A percentile compares a stretch with the other conserved stretches of the same genome.
phyloP scores from a whole-genome alignment of 176 grass and related monocot species.

The Oryza meridionalis region DNA sequence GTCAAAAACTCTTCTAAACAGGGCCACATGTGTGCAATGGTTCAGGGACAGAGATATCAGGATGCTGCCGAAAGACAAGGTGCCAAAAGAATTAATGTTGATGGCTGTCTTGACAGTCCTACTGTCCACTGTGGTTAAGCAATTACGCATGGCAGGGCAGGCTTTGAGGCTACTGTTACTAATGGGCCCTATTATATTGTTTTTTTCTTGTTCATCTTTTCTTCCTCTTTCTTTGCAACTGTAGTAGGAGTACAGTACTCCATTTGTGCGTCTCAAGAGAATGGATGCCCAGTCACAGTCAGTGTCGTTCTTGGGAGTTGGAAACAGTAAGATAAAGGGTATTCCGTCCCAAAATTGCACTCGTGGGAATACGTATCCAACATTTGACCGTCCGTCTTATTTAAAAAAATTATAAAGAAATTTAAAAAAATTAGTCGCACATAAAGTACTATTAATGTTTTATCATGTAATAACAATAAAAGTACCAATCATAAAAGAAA shows the following conservation, averaged over 20 bases:
- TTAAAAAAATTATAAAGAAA: too few species aligned
- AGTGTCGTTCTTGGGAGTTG: not conserved
- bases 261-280: not conserved
- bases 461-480: too few species aligned
- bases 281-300: not conserved
- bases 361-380: too few species aligned
- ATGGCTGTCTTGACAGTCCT: not conserved
- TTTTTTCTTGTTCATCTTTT: not conserved
- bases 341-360: too few species aligned
- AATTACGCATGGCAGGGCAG: not conserved
- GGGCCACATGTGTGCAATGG: not conserved
- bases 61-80: conserved; percentile 45
- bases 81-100: conserved; percentile 41
- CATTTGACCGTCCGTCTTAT: too few species aligned
- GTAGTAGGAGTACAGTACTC: not conserved
- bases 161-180: conserved; percentile 31
- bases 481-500: too few species aligned
- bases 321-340: not conserved
- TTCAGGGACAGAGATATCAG: not conserved
- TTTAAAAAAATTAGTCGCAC: too few species aligned
- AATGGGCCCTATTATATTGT: not conserved
- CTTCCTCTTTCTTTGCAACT: not conserved
- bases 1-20: too few species aligned
- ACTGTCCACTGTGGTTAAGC: not conserved
- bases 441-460: too few species aligned